A percentile compares a stretch with the other conserved stretches of the same genome.
phyloP scores from a whole-genome alignment of 148 eudicot species.

The Selenicereus undatus region DNA sequence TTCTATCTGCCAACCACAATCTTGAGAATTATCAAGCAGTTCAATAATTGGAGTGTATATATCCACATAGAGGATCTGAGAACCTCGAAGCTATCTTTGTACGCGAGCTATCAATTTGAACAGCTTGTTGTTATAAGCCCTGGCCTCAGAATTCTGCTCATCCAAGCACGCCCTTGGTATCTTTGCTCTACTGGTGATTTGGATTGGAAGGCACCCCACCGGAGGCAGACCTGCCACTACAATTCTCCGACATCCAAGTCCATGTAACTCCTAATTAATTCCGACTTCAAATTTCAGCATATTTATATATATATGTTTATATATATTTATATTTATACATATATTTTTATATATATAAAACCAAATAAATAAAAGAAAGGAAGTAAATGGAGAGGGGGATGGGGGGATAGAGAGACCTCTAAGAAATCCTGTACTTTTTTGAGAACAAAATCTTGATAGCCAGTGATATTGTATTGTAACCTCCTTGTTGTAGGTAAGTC shows the following conservation, averaged over 20 bases:
- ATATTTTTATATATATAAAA: no score
- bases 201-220: constrained; percentile 50
- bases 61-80: constrained; percentile 41
- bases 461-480: constrained; percentile 26
- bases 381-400: no score
- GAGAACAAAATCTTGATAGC: constrained; percentile 43
- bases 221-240: constrained; percentile 56
- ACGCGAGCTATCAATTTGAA: constrained; percentile 26
- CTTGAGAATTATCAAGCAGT: constrained; percentile 37
- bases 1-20: constrained; percentile 31
- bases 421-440: constrained; percentile 32
- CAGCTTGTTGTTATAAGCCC: constrained; percentile 42
- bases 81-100: constrained; percentile 36
- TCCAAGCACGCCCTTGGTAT: constrained; percentile 33
- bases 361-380: no score
- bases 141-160: constrained; percentile 40
- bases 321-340: no score
- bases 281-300: neutral
- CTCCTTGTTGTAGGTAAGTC: constrained; percentile 37
- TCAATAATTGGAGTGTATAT: constrained; percentile 35
- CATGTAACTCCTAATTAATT: constrained; percentile 38
- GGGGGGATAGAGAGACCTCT: constrained; percentile 34
- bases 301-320: no score
- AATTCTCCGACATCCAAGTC: constrained; percentile 43
- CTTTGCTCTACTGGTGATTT: constrained; percentile 36